A percentile compares a stretch with the other conserved stretches of the same genome.
These are phyloP conservation scores for Scedosporium minutisporum DNA, from an alignment of 2,329 filamentous ascomycete species.

Conservation along the genomic window DNA sequence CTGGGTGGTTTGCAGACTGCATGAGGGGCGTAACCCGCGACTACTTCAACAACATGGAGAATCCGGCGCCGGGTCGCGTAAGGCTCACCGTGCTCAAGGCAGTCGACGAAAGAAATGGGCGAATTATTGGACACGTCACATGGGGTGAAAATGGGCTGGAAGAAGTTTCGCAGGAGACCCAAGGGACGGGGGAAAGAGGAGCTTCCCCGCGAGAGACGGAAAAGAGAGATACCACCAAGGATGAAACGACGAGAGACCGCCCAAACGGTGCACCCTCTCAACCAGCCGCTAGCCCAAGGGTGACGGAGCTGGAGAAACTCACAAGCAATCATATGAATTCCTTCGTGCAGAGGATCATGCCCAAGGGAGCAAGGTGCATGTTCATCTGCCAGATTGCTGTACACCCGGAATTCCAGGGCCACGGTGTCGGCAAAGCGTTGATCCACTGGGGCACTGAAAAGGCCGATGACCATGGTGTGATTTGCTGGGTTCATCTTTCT, in stretches of 20 bases:
- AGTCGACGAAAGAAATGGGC: constrained; percentile 17
- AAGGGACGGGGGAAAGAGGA: not conserved
- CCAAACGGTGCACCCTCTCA: not conserved
- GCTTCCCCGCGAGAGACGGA: not conserved
- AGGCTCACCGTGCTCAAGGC: constrained; percentile 19
- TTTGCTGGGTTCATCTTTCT: constrained; percentile 26
- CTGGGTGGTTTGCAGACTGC: not conserved
- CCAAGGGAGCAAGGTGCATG: constrained; percentile 20
- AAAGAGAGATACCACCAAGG: not conserved
- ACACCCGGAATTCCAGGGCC: constrained; percentile 19
- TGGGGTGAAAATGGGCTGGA: constrained; percentile 17
- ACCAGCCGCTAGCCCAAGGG: not conserved
- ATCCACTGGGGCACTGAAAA: constrained; percentile 6
- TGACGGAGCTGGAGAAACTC: constrained; percentile 15
- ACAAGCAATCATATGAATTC: constrained; percentile 20
- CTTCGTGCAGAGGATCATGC: constrained; percentile 22
- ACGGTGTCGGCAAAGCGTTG: constrained; percentile 7
- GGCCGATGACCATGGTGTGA: constrained; percentile 18
- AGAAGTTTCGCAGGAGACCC: not conserved
- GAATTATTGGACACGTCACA: constrained; percentile 19
- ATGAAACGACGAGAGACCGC: not conserved
- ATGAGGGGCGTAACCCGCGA: not conserved
- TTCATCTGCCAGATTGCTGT: constrained; percentile 22
- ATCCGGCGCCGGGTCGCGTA: not conserved
- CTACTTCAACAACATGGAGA: not conserved